Conservation (phyloP, 352 stramenopile genomes). For the Pythium biforme region DNA sequence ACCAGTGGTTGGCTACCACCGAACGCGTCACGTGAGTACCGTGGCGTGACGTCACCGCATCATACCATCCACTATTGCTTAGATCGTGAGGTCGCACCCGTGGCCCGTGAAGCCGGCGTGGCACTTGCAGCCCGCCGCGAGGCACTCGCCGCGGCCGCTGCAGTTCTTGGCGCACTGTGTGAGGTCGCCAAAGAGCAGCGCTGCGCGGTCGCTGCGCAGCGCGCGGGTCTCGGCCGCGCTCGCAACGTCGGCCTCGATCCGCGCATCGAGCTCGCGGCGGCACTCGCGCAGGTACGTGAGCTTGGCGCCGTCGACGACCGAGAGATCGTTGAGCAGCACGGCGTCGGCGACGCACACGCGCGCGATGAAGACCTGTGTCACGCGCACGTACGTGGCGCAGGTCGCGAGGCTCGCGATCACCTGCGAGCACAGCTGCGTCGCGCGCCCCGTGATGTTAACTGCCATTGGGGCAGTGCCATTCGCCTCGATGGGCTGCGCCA, state of each 20-base stretch:
- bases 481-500: not conserved
- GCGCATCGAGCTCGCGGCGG: conserved; percentile 24
- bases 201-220: conserved; percentile 12
- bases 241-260: conserved; percentile 16
- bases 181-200: conserved; percentile 17
- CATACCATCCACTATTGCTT: too few relatives aligned
- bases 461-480: not conserved
- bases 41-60: not conserved
- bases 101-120: conserved; percentile 16
- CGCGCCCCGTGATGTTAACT: not conserved
- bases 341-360: too few relatives aligned
- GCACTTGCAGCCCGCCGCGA: conserved; percentile 17
- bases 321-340: conserved; percentile 22
- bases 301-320: conserved; percentile 28
- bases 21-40: too few relatives aligned
- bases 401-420: conserved; percentile 18
- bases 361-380: too few relatives aligned
- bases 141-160: conserved; percentile 14
- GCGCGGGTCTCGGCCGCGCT: conserved; percentile 1
- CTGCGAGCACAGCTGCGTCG: conserved; percentile 14
- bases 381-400: conserved; percentile 23
- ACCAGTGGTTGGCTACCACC: too few relatives aligned
- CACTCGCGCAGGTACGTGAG: conserved; percentile 33
- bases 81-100: conserved; percentile 5
- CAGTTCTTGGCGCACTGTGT: conserved; percentile 5